Base-by-base conservation (phyloP, 2,329 filamentous ascomycete genomes). In the Neonectria hederae region DNA sequence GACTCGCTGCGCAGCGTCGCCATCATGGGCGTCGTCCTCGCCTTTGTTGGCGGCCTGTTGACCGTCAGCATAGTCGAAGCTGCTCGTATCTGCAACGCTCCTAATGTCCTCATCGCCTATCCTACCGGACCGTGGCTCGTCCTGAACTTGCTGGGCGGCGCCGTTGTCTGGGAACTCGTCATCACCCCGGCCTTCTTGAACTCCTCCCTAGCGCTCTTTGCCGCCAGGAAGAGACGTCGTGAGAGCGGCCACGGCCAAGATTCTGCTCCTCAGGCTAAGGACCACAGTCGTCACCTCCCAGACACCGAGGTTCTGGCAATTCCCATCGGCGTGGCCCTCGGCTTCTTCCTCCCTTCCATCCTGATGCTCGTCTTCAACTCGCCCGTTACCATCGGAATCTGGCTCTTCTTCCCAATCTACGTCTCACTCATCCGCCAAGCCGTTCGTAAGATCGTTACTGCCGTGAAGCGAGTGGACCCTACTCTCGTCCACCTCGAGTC, bases 271-370 rank as follows among this genome's bases (percentile, higher is more conserved):
- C 61, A 57, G 43, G 51, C 73, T 4, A 58, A 73, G 51, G 66
- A 65, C 21, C 64, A 73, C 6, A 63, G 71, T 11, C 78, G 83
- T 9, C 79, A 82, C 62, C 74, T 86, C 13, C 76, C 78, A 7
- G 76, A 75, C 22, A 78, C 85, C 2, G 89, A 91, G 74, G 84
- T 86, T 63, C 81, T 88, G 61, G 87, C 88, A 26, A 85, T 87
- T 21, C 84, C 85, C 8, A 68, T 81, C 26, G 82, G 81, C 24
- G 81, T 87, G 0, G 78, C 80, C 0, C 51, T 84, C 10, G 84
- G 84, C 35, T 86, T 79, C 67, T 76, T 83, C 46, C 65, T 83
- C 2, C 84, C 84, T 0, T 82, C 83, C 0, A 42, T 80, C 4
- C 63, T 82, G 35, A 83, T 86, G 81, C 77, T 87, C n/a, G 67